Conservation (phyloP, 768 basidiomycete species). For the Leccinum pellstonianum region DNA sequence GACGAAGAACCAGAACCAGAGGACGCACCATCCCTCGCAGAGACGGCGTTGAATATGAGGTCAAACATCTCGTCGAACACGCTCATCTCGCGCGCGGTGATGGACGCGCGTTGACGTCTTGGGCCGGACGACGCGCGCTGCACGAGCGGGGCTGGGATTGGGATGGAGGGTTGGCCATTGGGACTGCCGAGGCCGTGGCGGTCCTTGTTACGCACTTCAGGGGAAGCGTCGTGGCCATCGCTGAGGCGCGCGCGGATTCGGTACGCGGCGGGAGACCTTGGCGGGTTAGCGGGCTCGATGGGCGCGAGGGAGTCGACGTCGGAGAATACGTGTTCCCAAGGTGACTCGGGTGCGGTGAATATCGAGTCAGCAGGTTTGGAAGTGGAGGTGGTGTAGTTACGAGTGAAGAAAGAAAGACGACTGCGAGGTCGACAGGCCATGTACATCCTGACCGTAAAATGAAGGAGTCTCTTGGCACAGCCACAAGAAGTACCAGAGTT, state of each 20-base stretch:
- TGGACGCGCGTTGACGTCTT: slow-evolving; percentile 46
- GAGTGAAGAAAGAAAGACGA: neutral
- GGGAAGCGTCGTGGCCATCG: neutral
- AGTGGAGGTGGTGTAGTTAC: slow-evolving; percentile 1
- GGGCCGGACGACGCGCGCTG: slow-evolving; percentile 13
- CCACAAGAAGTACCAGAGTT: neutral
- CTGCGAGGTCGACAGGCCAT: slow-evolving; percentile 16
- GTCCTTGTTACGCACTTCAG: neutral
- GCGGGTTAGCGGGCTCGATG: slow-evolving; percentile 4
- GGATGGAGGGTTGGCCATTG: neutral
- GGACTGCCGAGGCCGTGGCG: neutral
- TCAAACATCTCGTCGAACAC: slow-evolving; percentile 75
- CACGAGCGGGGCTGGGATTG: neutral
- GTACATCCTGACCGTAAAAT: slow-evolving; percentile 14
- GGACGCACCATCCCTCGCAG: slow-evolving; percentile 29
- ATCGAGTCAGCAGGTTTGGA: slow-evolving; percentile 27
- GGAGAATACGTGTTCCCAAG: slow-evolving; percentile 57
- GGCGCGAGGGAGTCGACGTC: slow-evolving; percentile 38
- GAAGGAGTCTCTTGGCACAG: neutral
- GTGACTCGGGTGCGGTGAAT: slow-evolving; percentile 36
- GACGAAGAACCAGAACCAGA: slow-evolving; percentile 1
- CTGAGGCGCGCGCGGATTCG: slow-evolving; percentile 14
- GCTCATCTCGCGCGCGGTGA: slow-evolving; percentile 65
- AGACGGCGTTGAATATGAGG: slow-evolving; percentile 60
- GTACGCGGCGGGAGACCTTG: slow-evolving; percentile 17